phyloP scores from a whole-genome alignment of 495 filamentous ascomycete species.

The Acidomyces sp. region DNA sequence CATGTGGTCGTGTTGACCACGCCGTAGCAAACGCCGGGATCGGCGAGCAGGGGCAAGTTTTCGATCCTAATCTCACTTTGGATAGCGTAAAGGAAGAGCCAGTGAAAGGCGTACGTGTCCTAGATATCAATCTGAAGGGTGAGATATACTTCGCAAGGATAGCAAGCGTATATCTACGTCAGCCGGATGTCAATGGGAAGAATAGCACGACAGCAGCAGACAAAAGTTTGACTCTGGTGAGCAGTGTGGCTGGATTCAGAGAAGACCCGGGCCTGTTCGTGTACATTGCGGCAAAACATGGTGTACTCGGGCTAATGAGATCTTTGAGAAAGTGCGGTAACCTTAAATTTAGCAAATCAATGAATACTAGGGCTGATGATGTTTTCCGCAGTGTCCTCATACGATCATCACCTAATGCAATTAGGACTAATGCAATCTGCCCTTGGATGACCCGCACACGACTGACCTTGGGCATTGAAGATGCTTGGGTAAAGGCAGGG shows the following conservation, averaged over 20 bases:
- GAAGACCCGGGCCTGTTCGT: slow-evolving; percentile 36
- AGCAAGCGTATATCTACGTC: slow-evolving; percentile 14
- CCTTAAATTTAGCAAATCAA: neutral
- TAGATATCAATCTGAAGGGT: slow-evolving; percentile 20
- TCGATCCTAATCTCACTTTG: slow-evolving; percentile 15
- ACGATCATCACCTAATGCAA: slow-evolving; percentile 4
- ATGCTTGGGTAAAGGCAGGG: slow-evolving; percentile 33
- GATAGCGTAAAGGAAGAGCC: slow-evolving; percentile 14
- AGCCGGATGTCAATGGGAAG: slow-evolving; percentile 2
- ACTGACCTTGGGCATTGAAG: slow-evolving; percentile 32
- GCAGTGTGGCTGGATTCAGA: slow-evolving; percentile 35
- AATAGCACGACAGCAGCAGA: slow-evolving; percentile 18
- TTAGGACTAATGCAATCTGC: slow-evolving; percentile 42
- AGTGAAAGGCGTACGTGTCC: slow-evolving; percentile 1
- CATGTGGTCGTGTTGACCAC: slow-evolving; percentile 18
- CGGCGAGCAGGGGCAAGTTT: slow-evolving; percentile 11
- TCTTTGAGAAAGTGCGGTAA: slow-evolving; percentile 9
- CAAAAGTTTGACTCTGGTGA: slow-evolving; percentile 37
- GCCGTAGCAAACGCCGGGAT: slow-evolving; percentile 19
- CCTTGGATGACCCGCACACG: slow-evolving; percentile 41
- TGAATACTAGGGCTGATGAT: neutral
- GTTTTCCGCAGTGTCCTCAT: slow-evolving; percentile 1
- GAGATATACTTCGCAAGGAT: slow-evolving; percentile 16
- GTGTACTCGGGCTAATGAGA: slow-evolving; percentile 12
- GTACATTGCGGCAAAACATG: slow-evolving; percentile 30